phyloP scores from a whole-genome alignment of 2,329 filamentous ascomycete species.

The Cladosporium colombiae region DNA sequence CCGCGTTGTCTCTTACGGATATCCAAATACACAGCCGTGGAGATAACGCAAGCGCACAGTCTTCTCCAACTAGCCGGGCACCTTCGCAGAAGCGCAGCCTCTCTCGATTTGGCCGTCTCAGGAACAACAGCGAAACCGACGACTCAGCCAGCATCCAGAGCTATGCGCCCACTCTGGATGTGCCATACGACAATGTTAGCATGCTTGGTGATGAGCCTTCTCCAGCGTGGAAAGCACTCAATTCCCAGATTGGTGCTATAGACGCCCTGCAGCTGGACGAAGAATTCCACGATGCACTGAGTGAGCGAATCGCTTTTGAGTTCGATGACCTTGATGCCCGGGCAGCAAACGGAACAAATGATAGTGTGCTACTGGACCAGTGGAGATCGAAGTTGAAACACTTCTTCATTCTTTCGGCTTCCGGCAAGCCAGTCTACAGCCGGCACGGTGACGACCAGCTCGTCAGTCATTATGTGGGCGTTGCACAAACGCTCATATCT shows the following conservation, averaged over 20 bases:
- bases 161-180: conserved; percentile 63
- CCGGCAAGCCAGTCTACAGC: conserved; percentile 96
- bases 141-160: conserved; percentile 68
- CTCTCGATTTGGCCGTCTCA: conserved; percentile 43
- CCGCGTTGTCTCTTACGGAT: conserved; percentile 78
- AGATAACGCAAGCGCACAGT: conserved; percentile 24
- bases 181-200: conserved; percentile 74
- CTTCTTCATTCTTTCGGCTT: conserved; percentile 92
- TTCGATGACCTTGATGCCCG: conserved; percentile 73
- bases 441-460: conserved; percentile 87
- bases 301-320: conserved; percentile 71
- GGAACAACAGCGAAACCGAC: conserved; percentile 58
- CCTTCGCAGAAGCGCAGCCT: conserved; percentile 44
- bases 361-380: conserved; percentile 60
- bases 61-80: conserved; percentile 34
- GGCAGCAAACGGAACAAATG: conserved; percentile 54
- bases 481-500: conserved; percentile 96
- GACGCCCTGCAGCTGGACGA: conserved; percentile 62
- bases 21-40: conserved; percentile 76
- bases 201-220: conserved; percentile 72
- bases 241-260: conserved; percentile 58
- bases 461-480: conserved; percentile 90
- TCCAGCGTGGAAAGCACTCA: conserved; percentile 68
- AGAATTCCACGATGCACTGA: conserved; percentile 48
- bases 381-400: conserved; percentile 97